Conservation (phyloP, 2,329 filamentous ascomycete genomes). For the Arthroderma sp. region DNA sequence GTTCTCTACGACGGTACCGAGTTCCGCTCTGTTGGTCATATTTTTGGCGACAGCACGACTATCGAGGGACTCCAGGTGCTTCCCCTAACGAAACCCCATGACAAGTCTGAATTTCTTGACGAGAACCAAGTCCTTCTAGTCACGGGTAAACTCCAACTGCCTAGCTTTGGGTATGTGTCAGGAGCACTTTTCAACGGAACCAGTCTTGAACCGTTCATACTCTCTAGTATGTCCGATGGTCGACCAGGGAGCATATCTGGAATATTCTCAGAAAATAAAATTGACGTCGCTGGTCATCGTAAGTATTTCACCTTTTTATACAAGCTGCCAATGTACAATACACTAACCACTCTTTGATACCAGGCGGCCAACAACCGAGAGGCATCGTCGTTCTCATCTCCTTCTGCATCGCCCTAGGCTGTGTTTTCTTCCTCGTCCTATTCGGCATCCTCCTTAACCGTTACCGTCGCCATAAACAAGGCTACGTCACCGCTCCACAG, state of each 20-base stretch:
- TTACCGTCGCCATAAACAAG: conserved; percentile 36
- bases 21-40: conserved; percentile 55
- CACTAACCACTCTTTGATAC: conserved; percentile 13
- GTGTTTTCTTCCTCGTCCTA: conserved; percentile 38
- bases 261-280: conserved; percentile 70
- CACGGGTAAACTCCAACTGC: conserved; percentile 68
- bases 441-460: conserved; percentile 38
- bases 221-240: conserved; percentile 58
- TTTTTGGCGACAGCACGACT: conserved; percentile 52
- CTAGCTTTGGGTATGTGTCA: conserved; percentile 66
- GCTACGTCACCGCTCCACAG: conserved; percentile 36
- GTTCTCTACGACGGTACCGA: conserved; percentile 66
- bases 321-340: neutral
- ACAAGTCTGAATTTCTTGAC: conserved; percentile 50
- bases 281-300: conserved; percentile 58
- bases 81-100: conserved; percentile 56
- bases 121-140: conserved; percentile 63
- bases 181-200: conserved; percentile 82
- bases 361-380: conserved; percentile 31
- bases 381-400: conserved; percentile 37
- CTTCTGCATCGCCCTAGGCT: conserved; percentile 37
- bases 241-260: conserved; percentile 61
- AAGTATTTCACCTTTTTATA: conserved; percentile 28
- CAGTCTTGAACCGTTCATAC: conserved; percentile 61
- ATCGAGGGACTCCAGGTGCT: conserved; percentile 77